These are phyloP conservation scores for Paramecium primaurelia DNA, from an alignment of 73 alveolate species.

Conservation along the genomic window DNA sequence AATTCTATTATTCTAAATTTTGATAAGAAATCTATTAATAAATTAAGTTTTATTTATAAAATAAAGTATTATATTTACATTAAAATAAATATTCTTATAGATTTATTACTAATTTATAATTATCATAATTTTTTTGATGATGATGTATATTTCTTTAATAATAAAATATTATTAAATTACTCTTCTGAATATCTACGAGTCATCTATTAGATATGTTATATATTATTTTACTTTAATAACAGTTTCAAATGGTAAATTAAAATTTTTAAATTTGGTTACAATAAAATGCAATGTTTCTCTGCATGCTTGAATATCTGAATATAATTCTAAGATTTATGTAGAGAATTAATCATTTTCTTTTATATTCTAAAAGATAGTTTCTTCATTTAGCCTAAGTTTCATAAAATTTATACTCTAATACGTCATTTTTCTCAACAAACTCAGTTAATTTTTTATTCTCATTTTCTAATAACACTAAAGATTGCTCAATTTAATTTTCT, in stretches of 20 bases:
- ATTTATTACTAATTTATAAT: not conserved
- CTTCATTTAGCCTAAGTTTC: conserved; percentile 14
- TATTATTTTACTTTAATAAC: not conserved
- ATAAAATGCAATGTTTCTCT: conserved; percentile 25
- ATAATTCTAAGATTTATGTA: not conserved
- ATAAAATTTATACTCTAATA: not conserved
- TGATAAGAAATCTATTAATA: too few relatives aligned
- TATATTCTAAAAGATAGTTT: not conserved
- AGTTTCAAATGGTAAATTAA: not conserved
- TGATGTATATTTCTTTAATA: not conserved
- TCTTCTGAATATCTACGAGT: not conserved
- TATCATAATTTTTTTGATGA: not conserved
- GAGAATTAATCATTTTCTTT: not conserved
- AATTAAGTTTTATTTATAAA: not conserved
- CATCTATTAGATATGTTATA: not conserved
- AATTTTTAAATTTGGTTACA: not conserved
- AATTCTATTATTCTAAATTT: too few relatives aligned
- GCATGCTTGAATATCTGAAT: conserved; percentile 6
- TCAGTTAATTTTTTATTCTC: not conserved
- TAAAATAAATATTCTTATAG: not conserved
- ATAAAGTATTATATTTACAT: not conserved
- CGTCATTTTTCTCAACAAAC: not conserved
- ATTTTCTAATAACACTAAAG: not conserved
- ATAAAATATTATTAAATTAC: not conserved
- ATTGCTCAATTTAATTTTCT: not conserved